Conservation (phyloP, 495 filamentous ascomycete species). For the Baudoinia panamericana region DNA sequence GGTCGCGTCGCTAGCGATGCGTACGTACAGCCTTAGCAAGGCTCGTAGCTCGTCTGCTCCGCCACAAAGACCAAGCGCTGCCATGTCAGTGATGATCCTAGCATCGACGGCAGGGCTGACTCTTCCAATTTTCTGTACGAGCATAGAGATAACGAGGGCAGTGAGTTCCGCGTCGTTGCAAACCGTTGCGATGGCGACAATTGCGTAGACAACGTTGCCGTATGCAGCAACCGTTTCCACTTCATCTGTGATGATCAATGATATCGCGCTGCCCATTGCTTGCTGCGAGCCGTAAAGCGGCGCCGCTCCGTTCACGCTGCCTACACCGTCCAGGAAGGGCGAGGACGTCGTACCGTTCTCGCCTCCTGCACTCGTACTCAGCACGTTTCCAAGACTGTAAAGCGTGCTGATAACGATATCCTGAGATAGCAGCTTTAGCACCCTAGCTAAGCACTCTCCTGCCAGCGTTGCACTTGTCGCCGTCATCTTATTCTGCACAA, state of each 20-base stretch:
- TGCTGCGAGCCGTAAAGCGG: constrained; percentile 40
- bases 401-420: constrained; percentile 89
- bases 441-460: constrained; percentile 64
- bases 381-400: constrained; percentile 83
- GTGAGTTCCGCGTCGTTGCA: constrained; percentile 84
- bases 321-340: constrained; percentile 12
- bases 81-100: constrained; percentile 69
- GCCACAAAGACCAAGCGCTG: constrained; percentile 59
- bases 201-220: constrained; percentile 73
- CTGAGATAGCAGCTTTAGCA: constrained; percentile 68
- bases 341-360: constrained; percentile 22
- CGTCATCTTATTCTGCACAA: constrained; percentile 63
- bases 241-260: constrained; percentile 53
- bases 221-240: constrained; percentile 62
- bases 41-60: constrained; percentile 67
- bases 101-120: constrained; percentile 63
- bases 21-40: constrained; percentile 68
- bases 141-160: constrained; percentile 88
- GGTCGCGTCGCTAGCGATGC: constrained; percentile 55
- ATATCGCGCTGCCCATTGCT: constrained; percentile 63
- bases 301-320: constrained; percentile 28
- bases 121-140: constrained; percentile 82
- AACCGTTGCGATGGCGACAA: constrained; percentile 68
- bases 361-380: constrained; percentile 50
- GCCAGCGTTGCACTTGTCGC: constrained; percentile 55